A percentile compares a stretch with the other conserved stretches of the same genome.
These are phyloP conservation scores for Entomortierella beljakovae DNA, from an alignment of 192 early-diverging fungal genomes.

Conservation along the genomic window DNA sequence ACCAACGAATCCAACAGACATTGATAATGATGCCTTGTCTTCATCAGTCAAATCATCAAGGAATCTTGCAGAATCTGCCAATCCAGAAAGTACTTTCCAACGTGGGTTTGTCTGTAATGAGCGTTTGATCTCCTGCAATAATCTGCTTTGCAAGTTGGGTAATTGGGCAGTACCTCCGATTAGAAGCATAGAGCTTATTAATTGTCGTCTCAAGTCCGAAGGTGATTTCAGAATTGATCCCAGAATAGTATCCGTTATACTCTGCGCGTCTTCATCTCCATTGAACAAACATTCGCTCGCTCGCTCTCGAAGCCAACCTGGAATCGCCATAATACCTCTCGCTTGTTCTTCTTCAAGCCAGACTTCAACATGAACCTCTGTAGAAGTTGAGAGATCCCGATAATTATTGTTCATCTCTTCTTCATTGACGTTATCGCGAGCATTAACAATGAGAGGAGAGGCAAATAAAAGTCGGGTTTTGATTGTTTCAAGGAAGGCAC, in stretches of 20 bases:
- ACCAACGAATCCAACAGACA: constrained; percentile 5
- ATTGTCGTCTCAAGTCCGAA: constrained; percentile 74
- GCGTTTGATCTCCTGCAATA: constrained; percentile 71
- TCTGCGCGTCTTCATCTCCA: constrained; percentile 76
- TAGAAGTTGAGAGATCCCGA: constrained; percentile 53
- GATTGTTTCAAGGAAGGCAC: constrained; percentile 72
- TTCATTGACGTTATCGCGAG: constrained; percentile 42
- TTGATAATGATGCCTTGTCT: constrained; percentile 21
- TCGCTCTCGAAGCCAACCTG: constrained; percentile 89
- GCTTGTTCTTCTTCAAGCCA: constrained; percentile 52
- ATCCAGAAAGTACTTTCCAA: constrained; percentile 61
- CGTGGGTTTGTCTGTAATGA: constrained; percentile 58
- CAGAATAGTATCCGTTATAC: constrained; percentile 56
- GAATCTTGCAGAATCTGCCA: constrained; percentile 66
- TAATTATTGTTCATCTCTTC: constrained; percentile 63
- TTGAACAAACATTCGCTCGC: constrained; percentile 83
- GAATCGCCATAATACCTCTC: constrained; percentile 66
- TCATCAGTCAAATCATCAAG: constrained; percentile 58
- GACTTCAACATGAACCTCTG: constrained; percentile 58
- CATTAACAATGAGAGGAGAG: constrained; percentile 58
- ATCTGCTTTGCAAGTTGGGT: constrained; percentile 72
- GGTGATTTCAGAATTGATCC: constrained; percentile 61
- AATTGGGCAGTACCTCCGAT: constrained; percentile 83
- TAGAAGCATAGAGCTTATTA: constrained; percentile 75
- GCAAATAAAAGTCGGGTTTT: constrained; percentile 74